Base-by-base conservation (phyloP, 2,329 filamentous ascomycete genomes). In the Byssochlamys sp. region DNA sequence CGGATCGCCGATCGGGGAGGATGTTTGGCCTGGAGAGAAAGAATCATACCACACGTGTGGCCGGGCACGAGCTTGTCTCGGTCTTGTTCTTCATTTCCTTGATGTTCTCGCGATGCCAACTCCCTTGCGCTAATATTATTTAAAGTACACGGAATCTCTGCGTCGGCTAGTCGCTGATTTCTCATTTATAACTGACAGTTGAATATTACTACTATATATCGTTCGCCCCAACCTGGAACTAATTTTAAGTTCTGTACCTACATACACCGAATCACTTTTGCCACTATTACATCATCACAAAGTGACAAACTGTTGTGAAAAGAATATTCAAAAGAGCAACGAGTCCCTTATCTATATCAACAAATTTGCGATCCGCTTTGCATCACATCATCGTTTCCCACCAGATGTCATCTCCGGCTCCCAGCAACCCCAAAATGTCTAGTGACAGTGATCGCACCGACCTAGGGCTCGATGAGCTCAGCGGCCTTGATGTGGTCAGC, bases 381-480 rank as follows among this genome's bases (percentile, higher is more conserved):
- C 7, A 24, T 45, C n/a, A 3, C n/a, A 45, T 19, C n/a, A 45
- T 19, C 39, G 19, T 14, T 45, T 45, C 39, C 19, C 19, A n/a
- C n/a, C n/a, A 45, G 39, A 45, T 45, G 39, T 19, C 39, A 19
- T 45, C 39, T 45, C 39, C 39, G 3, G 39, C 39, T 9, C 5
- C 39, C 39, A 45, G 39, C 39, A 14, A 45, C 39, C 39, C 39
- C 12, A 45, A 45, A 45, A 19, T 45, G 14, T 45, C 39, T n/a
- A 45, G 39, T 19, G 39, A 45, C 4, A 45, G 39, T 19, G n/a
- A 45, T 4, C 39, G 39, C 9, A 45, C 39, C n/a, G 39, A 45
- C 4, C n/a, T 45, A 4, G n/a, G n/a, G 39, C n/a, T 57, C 25
- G 52, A 57, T 19, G 56, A 57, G 11, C 10, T 57, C n/a, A 45